phyloP scores from a whole-genome alignment of 1,284 basidiomycete species.

The Puccinia hordei region DNA sequence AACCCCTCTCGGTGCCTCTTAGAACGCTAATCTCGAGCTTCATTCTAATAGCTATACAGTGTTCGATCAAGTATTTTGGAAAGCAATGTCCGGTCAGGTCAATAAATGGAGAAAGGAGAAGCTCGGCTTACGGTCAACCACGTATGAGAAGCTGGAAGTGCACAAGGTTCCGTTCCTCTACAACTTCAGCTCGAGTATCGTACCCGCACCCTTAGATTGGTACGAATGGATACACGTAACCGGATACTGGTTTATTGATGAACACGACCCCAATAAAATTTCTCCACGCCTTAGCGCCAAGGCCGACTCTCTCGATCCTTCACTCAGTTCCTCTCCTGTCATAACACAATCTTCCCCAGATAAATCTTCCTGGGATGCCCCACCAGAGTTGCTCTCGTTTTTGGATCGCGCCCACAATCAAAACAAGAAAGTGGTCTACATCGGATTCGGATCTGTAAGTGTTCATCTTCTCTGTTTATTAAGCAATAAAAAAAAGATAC shows the following conservation, averaged over 20 bases:
- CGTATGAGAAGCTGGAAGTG: conserved; percentile 86
- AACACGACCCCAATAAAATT: conserved; percentile 22
- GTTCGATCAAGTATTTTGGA: conserved; percentile 98
- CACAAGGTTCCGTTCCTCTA: conserved; percentile 97
- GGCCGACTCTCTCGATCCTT: conserved; percentile 79
- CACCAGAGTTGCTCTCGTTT: conserved; percentile 75
- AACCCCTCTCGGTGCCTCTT: conserved; percentile 9
- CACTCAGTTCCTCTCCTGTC: conserved; percentile 66
- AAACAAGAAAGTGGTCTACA: conserved; percentile 90
- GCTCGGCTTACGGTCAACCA: conserved; percentile 77
- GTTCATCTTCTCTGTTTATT: background rate
- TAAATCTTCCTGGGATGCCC: conserved; percentile 73
- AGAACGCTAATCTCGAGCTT: background rate
- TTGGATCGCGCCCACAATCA: conserved; percentile 73
- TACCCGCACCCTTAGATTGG: conserved; percentile 92
- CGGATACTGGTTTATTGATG: conserved; percentile 60
- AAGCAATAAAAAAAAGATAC: background rate
- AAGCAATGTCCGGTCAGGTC: conserved; percentile 86
- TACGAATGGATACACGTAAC: conserved; percentile 97
- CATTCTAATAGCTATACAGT: conserved; percentile 75
- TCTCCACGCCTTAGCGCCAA: background rate
- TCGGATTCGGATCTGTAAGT: conserved; percentile 83
- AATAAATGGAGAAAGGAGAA: conserved; percentile 86
- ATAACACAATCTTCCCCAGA: background rate
- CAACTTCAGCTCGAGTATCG: conserved; percentile 78